Evolutionary conservation across 2,329 filamentous ascomycete species (phyloP), one percentile per base, ranked within the genome.

Genomic region (Pseudopyrenochaeta lycopersici): DNA sequence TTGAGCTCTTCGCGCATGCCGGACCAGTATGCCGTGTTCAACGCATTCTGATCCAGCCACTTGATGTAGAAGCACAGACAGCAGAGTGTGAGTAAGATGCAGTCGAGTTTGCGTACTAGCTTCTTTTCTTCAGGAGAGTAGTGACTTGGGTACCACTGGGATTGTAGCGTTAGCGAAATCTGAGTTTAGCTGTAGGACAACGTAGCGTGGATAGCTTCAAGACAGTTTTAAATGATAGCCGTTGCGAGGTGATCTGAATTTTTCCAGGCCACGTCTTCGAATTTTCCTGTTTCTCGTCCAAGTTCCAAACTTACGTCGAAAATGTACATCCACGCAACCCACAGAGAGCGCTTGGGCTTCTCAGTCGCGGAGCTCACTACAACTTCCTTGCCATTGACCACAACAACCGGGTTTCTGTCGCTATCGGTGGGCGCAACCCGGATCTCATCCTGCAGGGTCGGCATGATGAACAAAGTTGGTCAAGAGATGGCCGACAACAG

Each of bases 21-120:
- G 14, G 62, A 66, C 40, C 57, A 56, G 36, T 66, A 64, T 2
- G 63, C 63, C 11, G 51, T 63, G 36, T 56, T 61, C 14, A 66
- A 33, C 3, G 56, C 58, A 42, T 65, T 65, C 31, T 65, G 62
- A 49, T 65, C 62, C 10, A 65, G 60, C 58, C 58, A 62, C 32
- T 65, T 65, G 49, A 65, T 62, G 49, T 62, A 65, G 44, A 65
- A 65, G 48, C 62, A 65, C 5, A 66, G 46, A 40, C 60, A 66
- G 46, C 62, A 62, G 7, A 66, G 40, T 5, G 58, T 66, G 11
- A 63, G 56, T 23, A 66, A 21, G 17, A 63, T 58, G 15, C 56
- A 54, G 31, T 66, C 62, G 29, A 63, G 60, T 43, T 65, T 65
- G 2, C 58, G 49, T 11, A 65, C 44, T 6, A 65, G 49, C 35